A percentile compares a stretch with the other conserved stretches of the same genome.
Conservation (phyloP, 139 green algal species). For the Closterium sp. region DNA sequence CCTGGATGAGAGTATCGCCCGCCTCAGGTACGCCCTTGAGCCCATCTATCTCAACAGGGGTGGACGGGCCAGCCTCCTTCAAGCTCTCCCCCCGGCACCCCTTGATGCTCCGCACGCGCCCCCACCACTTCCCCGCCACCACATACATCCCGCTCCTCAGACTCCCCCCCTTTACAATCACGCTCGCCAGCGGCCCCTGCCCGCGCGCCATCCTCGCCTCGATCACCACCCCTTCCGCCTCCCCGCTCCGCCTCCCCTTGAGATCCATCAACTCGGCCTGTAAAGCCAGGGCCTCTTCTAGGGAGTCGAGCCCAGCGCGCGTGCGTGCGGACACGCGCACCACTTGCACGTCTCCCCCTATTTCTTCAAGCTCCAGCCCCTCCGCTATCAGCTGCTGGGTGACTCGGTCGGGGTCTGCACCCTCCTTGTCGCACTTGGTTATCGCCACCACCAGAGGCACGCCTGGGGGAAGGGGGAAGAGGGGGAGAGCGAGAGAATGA, state of each 20-base stretch:
- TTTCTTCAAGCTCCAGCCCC: conserved; percentile 82
- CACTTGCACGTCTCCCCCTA: conserved; percentile 73
- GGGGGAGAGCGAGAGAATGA: background rate
- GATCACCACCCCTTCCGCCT: conserved; percentile 73
- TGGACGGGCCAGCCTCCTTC: conserved; percentile 1
- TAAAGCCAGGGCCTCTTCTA: conserved; percentile 86
- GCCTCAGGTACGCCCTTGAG: conserved; percentile 68
- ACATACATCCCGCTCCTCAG: conserved; percentile 69
- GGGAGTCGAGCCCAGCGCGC: conserved; percentile 66
- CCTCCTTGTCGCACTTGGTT: conserved; percentile 57
- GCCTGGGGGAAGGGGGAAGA: background rate
- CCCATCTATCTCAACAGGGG: conserved; percentile 7
- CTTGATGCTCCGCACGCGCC: conserved; percentile 57
- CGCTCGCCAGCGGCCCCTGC: conserved; percentile 76
- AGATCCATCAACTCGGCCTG: conserved; percentile 85
- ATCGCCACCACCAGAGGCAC: conserved; percentile 77
- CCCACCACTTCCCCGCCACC: conserved; percentile 81
- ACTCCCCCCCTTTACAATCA: conserved; percentile 66
- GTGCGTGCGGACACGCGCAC: conserved; percentile 67
- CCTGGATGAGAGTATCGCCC: conserved; percentile 76
- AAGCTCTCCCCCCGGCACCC: background rate
- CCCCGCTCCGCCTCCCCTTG: conserved; percentile 53
- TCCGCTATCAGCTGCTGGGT: conserved; percentile 68
- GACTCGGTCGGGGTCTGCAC: conserved; percentile 59
- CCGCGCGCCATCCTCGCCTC: conserved; percentile 78